Evolutionary conservation across 2,329 filamentous ascomycete genomes (phyloP), one percentile per base, ranked within the genome.

Genomic region (Colletotrichum caudatum): DNA sequence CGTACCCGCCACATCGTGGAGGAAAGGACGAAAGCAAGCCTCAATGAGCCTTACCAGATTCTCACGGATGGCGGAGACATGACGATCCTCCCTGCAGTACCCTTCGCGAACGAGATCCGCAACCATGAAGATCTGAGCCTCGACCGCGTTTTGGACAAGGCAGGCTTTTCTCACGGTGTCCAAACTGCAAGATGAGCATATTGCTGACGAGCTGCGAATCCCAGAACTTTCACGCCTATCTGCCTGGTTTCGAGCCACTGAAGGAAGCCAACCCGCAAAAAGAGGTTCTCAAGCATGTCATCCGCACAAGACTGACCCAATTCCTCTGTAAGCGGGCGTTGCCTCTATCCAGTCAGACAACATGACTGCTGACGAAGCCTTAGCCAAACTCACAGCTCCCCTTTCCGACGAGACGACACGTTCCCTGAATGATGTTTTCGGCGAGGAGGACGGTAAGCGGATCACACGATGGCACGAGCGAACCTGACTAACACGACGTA

Each of bases 91-190:
- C 69, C 69, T 12, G 41, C 69, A n/a, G 41, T 71, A 2, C 69
- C 69, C 20, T 71, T 63, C 11, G 69, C 69, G 59, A 71, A 71
- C 65, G 69, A 71, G 48, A 71, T 71, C 12, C 69, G 69, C 46
- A 71, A 71, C 46, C 69, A 71, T 20, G 65, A 69, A 20, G 59
- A 71, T 20, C 65, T 71, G 46, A 71, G 69, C 39, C 69, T 71
- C 46, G 69, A 69, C 59, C 69, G 69, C 26, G 59, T 71, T 35
- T 39, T 71, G 9, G 69, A 71, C 11, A 69, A 71, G 69, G 69
- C 44, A 39, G 2, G 33, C 14, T 20, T 14, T 2, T 11, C 18
- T n/a, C 44, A 18, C 16, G 12, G n/a, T 8, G 4, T 4, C 14
- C 8, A 16, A 33, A 18, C 20, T 23, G 41, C 26, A 35, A 16